phyloP scores from a whole-genome alignment of 1,139 yeast genomes.

The Pneumocystis wakefieldiae region DNA sequence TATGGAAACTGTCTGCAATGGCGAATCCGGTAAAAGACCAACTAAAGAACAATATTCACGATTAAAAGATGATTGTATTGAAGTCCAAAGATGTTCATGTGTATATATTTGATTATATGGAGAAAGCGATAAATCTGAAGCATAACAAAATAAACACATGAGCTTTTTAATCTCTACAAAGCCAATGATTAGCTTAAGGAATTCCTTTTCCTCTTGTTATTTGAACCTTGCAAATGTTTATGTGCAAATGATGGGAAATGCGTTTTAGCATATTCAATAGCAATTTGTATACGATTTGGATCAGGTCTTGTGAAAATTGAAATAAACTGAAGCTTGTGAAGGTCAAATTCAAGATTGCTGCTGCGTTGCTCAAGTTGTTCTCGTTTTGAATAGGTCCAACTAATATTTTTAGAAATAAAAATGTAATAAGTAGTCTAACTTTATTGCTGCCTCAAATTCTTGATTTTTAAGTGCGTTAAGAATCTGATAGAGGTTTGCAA shows the following conservation, averaged over 20 bases:
- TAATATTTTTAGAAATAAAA: background rate
- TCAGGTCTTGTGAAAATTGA: constrained; percentile 19
- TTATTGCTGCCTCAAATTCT: constrained; percentile 29
- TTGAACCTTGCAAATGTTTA: constrained; percentile 6
- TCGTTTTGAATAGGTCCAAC: constrained; percentile 17
- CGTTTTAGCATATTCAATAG: constrained; percentile 41
- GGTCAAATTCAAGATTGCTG: constrained; percentile 41
- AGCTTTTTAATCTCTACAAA: constrained; percentile 39
- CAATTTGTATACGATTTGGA: constrained; percentile 21
- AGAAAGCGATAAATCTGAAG: constrained; percentile 25
- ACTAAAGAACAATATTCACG: constrained; percentile 52
- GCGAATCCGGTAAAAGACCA: constrained; percentile 55
- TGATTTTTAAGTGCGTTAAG: constrained; percentile 20
- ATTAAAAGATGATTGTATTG: constrained; percentile 40
- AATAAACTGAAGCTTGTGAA: constrained; percentile 46
- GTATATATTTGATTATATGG: constrained; percentile 27
- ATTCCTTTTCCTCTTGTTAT: background rate
- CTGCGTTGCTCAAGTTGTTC: constrained; percentile 21
- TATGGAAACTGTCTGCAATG: constrained; percentile 48
- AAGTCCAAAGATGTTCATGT: constrained; percentile 26
- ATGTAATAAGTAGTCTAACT: constrained; percentile 25
- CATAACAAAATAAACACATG: constrained; percentile 35
- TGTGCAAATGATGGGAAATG: constrained; percentile 36
- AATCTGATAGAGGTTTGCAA: constrained; percentile 26
- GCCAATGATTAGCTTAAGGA: constrained; percentile 18